Percentiles rank a stretch among this genome's conserved stretches.
Conservation (phyloP, 1,284 basidiomycete species). For the Cutaneotrichosporon mucoides region DNA sequence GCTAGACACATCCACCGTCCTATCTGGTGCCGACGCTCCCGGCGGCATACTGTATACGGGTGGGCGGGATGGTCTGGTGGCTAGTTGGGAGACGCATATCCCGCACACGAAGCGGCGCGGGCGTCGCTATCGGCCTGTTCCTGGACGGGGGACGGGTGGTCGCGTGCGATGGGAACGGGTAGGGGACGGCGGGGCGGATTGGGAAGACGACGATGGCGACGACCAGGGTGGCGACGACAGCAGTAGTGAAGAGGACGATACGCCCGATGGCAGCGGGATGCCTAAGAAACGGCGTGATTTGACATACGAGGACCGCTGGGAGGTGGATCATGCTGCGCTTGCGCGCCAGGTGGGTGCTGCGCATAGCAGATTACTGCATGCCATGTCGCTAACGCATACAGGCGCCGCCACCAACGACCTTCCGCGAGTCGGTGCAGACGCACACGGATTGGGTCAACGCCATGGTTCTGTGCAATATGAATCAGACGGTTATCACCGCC, state of each 20-base stretch:
- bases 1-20: conserved; percentile 73
- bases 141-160: conserved; percentile 23
- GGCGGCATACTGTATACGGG: conserved; percentile 91
- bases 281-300: conserved; percentile 26
- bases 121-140: conserved; percentile 44
- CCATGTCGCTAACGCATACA: conserved; percentile 6
- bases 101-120: conserved; percentile 54
- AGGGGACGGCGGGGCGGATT: conserved; percentile 51
- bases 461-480: conserved; percentile 82
- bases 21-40: conserved; percentile 61
- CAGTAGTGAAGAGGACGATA: conserved; percentile 57
- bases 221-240: conserved; percentile 4
- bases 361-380: neutral
- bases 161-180: conserved; percentile 40
- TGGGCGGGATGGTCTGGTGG: conserved; percentile 85
- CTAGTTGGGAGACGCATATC: conserved; percentile 83
- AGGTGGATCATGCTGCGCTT: conserved; percentile 57
- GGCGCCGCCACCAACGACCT: conserved; percentile 49
- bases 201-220: conserved; percentile 61
- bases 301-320: conserved; percentile 72
- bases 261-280: conserved; percentile 2
- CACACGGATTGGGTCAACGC: conserved; percentile 98
- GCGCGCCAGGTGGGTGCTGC: conserved; percentile 19
- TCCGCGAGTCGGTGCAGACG: conserved; percentile 76
- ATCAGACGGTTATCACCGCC: conserved; percentile 90